These are phyloP conservation scores for Fusarium sp. DNA, from an alignment of 2,329 filamentous ascomycete genomes.

Conservation along the genomic window DNA sequence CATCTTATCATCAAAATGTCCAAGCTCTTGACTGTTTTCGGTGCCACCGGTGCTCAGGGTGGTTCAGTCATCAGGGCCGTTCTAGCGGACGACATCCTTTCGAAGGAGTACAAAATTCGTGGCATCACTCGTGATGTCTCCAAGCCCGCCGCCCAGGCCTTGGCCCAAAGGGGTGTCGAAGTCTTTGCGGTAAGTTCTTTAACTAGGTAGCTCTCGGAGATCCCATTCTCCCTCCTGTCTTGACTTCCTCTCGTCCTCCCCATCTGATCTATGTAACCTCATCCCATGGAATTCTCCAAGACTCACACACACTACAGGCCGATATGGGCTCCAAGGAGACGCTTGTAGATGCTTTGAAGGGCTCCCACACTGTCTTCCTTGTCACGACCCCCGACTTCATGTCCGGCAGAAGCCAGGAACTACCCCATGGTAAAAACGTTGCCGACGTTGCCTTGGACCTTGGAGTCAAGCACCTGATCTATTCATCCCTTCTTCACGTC, in stretches of 20 bases:
- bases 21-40: neutral
- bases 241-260: too few species aligned
- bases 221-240: too few species aligned
- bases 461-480: neutral
- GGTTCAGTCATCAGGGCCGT: neutral
- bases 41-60: neutral
- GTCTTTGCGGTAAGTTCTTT: neutral
- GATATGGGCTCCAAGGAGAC: neutral
- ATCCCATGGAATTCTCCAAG: neutral
- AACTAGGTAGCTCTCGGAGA: too few species aligned
- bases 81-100: neutral
- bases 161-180: neutral
- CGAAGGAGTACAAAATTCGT: neutral
- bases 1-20: neutral
- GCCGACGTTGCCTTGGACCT: neutral
- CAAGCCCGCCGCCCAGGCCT: neutral
- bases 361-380: neutral
- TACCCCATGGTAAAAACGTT: neutral
- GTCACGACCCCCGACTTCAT: neutral
- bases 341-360: neutral
- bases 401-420: neutral
- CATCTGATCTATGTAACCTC: neutral
- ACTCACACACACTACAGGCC: neutral
- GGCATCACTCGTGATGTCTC: neutral
- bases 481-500: neutral